A percentile compares a stretch with the other conserved stretches of the same genome.
Evolutionary conservation across 257 asterid genomes (phyloP).

Genomic region (Jaltomata sinuosa): DNA sequence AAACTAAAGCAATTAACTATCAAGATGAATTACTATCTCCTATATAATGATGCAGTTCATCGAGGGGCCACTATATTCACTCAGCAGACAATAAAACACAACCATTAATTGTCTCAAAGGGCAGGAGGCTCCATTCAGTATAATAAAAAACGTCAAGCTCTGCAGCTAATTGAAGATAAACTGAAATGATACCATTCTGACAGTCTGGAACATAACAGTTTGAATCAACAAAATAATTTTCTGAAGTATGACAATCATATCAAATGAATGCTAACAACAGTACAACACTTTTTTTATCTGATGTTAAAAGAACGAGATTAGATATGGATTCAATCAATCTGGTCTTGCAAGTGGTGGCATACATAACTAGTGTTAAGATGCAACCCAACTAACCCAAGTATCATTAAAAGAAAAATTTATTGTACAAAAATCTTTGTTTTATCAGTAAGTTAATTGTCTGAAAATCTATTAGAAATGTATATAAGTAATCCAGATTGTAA

Average conservation of each 20-base stretch:
- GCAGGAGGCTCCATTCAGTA: not conserved
- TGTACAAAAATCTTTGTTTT: not conserved
- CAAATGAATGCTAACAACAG: not conserved
- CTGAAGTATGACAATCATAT: not conserved
- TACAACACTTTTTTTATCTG: not conserved
- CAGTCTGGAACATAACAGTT: not conserved
- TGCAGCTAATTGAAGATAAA: not conserved
- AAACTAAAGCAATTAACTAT: not conserved
- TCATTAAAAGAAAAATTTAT: not conserved
- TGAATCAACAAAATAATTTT: not conserved
- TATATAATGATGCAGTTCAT: not conserved
- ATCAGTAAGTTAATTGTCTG: not conserved
- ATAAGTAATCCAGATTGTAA: not conserved
- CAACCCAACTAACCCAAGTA: not conserved
- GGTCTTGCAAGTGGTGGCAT: not conserved
- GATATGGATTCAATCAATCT: not conserved
- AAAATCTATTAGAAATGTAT: not conserved
- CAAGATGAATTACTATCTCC: not conserved
- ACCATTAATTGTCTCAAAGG: not conserved
- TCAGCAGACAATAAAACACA: not conserved
- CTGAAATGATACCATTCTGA: not conserved
- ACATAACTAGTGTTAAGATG: not conserved
- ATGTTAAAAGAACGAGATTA: not conserved
- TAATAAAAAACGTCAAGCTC: not conserved
- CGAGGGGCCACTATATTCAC: not conserved